Evolutionary conservation across 352 stramenopile genomes (phyloP).

Genomic region (Pythium guiyangense): DNA sequence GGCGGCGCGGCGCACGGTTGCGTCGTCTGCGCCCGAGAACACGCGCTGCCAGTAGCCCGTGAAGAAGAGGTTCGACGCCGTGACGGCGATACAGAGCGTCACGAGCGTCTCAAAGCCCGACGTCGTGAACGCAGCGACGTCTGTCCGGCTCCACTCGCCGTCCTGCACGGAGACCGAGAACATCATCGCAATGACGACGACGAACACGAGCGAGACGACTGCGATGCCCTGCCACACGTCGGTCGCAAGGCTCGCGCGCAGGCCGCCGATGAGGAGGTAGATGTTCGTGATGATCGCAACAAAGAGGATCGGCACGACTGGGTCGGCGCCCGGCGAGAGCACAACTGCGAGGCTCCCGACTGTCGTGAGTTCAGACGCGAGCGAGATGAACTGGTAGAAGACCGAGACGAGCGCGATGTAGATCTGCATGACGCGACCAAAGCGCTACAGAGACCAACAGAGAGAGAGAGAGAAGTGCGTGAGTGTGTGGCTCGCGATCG

Average conservation of each 20-base stretch:
- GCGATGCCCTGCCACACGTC: slow-evolving; percentile 71
- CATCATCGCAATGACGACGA: slow-evolving; percentile 65
- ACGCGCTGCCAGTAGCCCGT: slow-evolving; percentile 80
- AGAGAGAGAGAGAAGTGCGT: slow-evolving; percentile 15
- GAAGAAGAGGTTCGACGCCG: slow-evolving; percentile 69
- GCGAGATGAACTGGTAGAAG: slow-evolving; percentile 83
- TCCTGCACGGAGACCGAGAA: slow-evolving; percentile 45
- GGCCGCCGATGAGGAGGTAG: slow-evolving; percentile 67
- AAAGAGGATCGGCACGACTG: slow-evolving; percentile 52
- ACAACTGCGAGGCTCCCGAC: slow-evolving; percentile 51
- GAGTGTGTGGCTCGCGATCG: no score
- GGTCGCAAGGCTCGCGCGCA: slow-evolving; percentile 67
- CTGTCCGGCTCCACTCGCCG: slow-evolving; percentile 39
- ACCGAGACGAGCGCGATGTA: slow-evolving; percentile 64
- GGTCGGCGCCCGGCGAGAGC: slow-evolving; percentile 39
- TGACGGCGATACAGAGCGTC: slow-evolving; percentile 63
- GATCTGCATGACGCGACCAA: slow-evolving; percentile 58
- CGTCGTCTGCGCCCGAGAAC: slow-evolving; percentile 53
- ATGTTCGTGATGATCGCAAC: slow-evolving; percentile 66
- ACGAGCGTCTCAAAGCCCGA: slow-evolving; percentile 67
- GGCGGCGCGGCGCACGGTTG: slow-evolving; percentile 41
- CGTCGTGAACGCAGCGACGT: slow-evolving; percentile 59
- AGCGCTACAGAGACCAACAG: slow-evolving; percentile 28
- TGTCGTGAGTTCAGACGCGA: slow-evolving; percentile 63
- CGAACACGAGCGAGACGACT: slow-evolving; percentile 45